A percentile compares a stretch with the other conserved stretches of the same genome.
Conservation (phyloP, 1,284 basidiomycete species). For the Acaromyces ingoldii region DNA sequence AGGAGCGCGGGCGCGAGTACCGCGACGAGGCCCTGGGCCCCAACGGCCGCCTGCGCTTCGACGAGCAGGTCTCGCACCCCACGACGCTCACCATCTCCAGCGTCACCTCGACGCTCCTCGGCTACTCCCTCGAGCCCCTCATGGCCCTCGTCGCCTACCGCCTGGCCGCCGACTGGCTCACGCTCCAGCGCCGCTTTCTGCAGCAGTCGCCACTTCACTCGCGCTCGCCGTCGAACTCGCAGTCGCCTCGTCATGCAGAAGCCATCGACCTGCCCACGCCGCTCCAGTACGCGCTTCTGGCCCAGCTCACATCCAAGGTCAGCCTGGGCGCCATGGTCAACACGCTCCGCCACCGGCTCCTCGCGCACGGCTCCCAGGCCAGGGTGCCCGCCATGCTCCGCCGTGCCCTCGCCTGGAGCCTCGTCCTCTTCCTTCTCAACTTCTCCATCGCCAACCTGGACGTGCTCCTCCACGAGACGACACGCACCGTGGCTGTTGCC, state of each 20-base stretch:
- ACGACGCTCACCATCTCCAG: conserved; percentile 12
- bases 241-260: too few species aligned
- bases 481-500: conserved; percentile 10
- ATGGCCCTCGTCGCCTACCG: conserved; percentile 15
- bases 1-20: conserved; percentile 9
- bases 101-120: conserved; percentile 12
- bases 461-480: conserved; percentile 14
- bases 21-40: conserved; percentile 4
- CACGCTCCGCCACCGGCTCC: conserved; percentile 8
- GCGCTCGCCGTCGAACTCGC: too few species aligned
- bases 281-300: conserved; percentile 13
- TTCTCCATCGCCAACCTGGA: conserved; percentile 4
- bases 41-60: conserved; percentile 5
- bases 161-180: conserved; percentile 14
- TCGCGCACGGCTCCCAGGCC: background rate
- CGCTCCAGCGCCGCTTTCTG: conserved; percentile 6
- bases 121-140: conserved; percentile 11
- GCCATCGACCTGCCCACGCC: conserved; percentile 12
- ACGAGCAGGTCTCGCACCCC: conserved; percentile 10
- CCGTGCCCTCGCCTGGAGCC: conserved; percentile 12
- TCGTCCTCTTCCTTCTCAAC: conserved; percentile 4
- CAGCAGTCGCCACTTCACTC: too few species aligned
- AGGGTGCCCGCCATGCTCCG: conserved; percentile 9
- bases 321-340: conserved; percentile 8
- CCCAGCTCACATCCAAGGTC: conserved; percentile 10